Conservation (phyloP, 1,139 yeast species). For the Taiozyma sp. region DNA sequence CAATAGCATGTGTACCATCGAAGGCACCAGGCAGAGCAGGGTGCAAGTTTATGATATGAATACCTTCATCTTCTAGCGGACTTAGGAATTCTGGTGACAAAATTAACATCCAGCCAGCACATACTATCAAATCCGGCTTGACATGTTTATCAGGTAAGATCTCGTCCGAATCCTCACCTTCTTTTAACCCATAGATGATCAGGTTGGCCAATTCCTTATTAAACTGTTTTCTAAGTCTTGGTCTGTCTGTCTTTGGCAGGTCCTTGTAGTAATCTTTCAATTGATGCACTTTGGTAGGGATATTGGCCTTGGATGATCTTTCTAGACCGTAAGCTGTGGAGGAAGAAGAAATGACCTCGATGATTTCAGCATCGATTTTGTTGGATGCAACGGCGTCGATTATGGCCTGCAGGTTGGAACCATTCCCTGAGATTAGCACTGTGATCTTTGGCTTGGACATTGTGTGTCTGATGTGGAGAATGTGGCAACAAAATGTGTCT, state of each 20-base stretch:
- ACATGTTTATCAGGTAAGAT: slow-evolving; percentile 27
- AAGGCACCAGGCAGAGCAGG: slow-evolving; percentile 97
- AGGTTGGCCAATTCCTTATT: slow-evolving; percentile 73
- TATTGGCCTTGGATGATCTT: slow-evolving; percentile 65
- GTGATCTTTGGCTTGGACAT: slow-evolving; percentile 38
- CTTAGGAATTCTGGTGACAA: slow-evolving; percentile 70
- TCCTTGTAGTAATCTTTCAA: slow-evolving; percentile 73
- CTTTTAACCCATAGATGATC: slow-evolving; percentile 45
- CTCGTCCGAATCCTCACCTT: slow-evolving; percentile 26
- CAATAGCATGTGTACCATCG: slow-evolving; percentile 96
- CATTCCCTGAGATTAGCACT: slow-evolving; percentile 91
- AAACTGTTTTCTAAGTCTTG: slow-evolving; percentile 60
- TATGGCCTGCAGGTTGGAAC: slow-evolving; percentile 89
- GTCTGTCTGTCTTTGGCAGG: slow-evolving; percentile 60
- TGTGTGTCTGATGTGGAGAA: neutral
- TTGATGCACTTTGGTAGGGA: slow-evolving; percentile 67
- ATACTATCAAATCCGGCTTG: slow-evolving; percentile 80
- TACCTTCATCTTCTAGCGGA: slow-evolving; percentile 55
- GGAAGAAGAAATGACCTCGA: slow-evolving; percentile 78
- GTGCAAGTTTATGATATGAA: slow-evolving; percentile 86
- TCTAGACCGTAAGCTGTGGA: slow-evolving; percentile 77
- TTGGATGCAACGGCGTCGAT: slow-evolving; percentile 62
- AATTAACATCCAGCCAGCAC: slow-evolving; percentile 99
- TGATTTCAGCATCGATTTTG: slow-evolving; percentile 41
- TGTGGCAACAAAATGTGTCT: neutral